phyloP scores from a whole-genome alignment of 441 rosid genomes.

The Aleurites moluccanus region DNA sequence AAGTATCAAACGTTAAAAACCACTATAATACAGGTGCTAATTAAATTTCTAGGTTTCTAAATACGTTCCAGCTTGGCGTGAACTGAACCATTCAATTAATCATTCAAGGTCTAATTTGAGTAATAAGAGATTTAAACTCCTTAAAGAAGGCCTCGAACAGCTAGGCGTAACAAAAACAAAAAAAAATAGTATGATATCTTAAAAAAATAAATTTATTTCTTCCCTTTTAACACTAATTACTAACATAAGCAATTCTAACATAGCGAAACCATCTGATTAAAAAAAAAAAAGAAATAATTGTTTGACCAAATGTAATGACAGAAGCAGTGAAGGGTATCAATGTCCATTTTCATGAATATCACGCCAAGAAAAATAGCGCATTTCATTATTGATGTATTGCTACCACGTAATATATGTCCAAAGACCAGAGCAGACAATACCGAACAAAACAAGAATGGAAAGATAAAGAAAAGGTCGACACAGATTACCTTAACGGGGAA shows the following conservation, averaged over 20 bases:
- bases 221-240: too few relatives aligned
- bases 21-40: neutral
- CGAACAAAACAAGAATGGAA: neutral
- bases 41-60: neutral
- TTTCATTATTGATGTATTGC: neutral
- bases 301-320: neutral
- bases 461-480: neutral
- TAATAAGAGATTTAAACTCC: too few relatives aligned
- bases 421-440: neutral
- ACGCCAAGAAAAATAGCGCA: neutral
- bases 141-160: too few relatives aligned
- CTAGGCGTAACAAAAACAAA: too few relatives aligned
- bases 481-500: neutral
- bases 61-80: neutral
- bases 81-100: neutral
- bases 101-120: too few relatives aligned
- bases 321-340: neutral
- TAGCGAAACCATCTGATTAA: too few relatives aligned
- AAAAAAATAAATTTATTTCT: too few relatives aligned
- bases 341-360: neutral
- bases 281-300: neutral
- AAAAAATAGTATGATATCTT: too few relatives aligned
- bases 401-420: neutral
- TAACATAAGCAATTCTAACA: too few relatives aligned
- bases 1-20: neutral